Evolutionary conservation across 805 yeast species (phyloP).

Genomic region (Candida parachauliodes): DNA sequence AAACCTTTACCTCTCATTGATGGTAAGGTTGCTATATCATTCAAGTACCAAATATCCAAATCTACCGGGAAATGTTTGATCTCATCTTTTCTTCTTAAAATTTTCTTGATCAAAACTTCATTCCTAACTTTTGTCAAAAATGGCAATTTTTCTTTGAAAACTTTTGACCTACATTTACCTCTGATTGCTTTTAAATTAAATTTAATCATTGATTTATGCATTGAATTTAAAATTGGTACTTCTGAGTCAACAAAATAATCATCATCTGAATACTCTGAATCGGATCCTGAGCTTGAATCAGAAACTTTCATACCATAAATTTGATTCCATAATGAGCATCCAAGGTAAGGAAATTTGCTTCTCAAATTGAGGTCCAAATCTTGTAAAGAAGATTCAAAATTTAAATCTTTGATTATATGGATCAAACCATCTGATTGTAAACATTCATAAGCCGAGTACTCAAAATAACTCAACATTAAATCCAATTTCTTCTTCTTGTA

Average conservation of each 20-base stretch:
- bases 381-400: slow-evolving; percentile 33
- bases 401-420: slow-evolving; percentile 46
- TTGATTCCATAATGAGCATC: slow-evolving; percentile 49
- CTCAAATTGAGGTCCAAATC: slow-evolving; percentile 21
- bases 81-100: slow-evolving; percentile 22
- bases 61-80: slow-evolving; percentile 23
- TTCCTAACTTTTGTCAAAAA: slow-evolving; percentile 42
- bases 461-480: slow-evolving; percentile 49
- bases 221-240: slow-evolving; percentile 19
- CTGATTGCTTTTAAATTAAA: slow-evolving; percentile 32
- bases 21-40: slow-evolving; percentile 57
- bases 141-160: slow-evolving; percentile 48
- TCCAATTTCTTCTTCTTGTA: slow-evolving; percentile 33
- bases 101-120: slow-evolving; percentile 39
- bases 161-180: slow-evolving; percentile 45
- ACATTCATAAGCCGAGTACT: slow-evolving; percentile 50
- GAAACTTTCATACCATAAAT: slow-evolving; percentile 8
- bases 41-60: slow-evolving; percentile 48
- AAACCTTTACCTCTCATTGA: slow-evolving; percentile 58
- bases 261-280: slow-evolving; percentile 17
- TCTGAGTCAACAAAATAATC: slow-evolving; percentile 19
- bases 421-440: slow-evolving; percentile 49
- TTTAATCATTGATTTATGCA: slow-evolving; percentile 32
- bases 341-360: slow-evolving; percentile 42
- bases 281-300: slow-evolving; percentile 13